Percentiles rank a stretch among this genome's conserved stretches.
Evolutionary conservation across 345 rosid species (phyloP).

Genomic region (Arabidopsis suecica): DNA sequence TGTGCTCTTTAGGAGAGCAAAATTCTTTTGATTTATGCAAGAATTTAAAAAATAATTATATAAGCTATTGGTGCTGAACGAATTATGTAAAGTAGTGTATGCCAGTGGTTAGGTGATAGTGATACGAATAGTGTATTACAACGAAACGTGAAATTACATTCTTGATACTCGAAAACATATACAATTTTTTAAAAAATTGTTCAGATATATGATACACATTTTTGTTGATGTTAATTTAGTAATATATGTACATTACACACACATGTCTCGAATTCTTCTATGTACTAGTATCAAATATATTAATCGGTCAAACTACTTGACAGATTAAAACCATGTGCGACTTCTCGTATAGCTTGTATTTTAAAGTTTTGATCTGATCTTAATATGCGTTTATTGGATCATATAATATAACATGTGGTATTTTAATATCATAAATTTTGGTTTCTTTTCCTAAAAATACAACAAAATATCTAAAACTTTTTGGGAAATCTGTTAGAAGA

Average conservation of each 20-base stretch:
- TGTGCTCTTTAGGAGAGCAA: not conserved
- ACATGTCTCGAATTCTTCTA: conserved; percentile 18
- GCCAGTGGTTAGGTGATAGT: conserved; percentile 40
- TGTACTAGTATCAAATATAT: conserved; percentile 19
- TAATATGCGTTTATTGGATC: not conserved
- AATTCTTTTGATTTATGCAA: not conserved
- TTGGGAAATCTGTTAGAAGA: not conserved
- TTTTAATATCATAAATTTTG: not conserved
- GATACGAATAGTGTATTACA: conserved; percentile 35
- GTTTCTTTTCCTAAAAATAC: not conserved
- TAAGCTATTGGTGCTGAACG: conserved; percentile 21
- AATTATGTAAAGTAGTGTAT: conserved; percentile 10
- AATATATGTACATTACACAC: conserved; percentile 27
- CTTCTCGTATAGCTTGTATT: conserved; percentile 7
- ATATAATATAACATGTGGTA: not conserved
- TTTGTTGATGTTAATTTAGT: not conserved
- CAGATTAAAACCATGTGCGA: conserved; percentile 37
- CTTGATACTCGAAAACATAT: conserved; percentile 11
- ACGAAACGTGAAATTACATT: conserved; percentile 39
- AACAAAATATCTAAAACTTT: not conserved
- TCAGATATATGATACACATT: conserved; percentile 4
- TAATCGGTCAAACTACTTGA: conserved; percentile 31
- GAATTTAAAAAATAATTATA: not conserved
- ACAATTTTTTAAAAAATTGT: not conserved
- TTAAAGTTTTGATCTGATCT: not conserved